These are phyloP conservation scores for Mycena kentingensis DNA, from an alignment of 768 basidiomycete species.

Conservation along the genomic window DNA sequence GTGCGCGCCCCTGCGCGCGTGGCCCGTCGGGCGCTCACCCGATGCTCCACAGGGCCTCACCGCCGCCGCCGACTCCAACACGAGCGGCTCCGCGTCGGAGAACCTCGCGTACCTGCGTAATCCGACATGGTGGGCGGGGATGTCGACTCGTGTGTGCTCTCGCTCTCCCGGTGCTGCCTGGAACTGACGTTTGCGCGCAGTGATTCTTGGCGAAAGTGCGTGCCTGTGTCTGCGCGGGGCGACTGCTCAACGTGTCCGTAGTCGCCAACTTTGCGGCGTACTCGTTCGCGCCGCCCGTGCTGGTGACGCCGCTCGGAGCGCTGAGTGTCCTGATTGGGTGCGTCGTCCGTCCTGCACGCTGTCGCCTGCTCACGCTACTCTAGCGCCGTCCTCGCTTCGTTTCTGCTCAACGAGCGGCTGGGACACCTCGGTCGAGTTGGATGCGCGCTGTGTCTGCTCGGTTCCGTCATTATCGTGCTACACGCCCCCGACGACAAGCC, in stretches of 20 bases:
- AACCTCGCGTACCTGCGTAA: conserved; percentile 85
- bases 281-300: conserved; percentile 94
- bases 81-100: conserved; percentile 71
- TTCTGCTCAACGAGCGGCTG: conserved; percentile 89
- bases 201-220: conserved; percentile 88
- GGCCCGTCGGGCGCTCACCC: background rate
- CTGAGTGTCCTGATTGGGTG: conserved; percentile 96
- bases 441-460: conserved; percentile 80
- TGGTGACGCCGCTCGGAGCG: conserved; percentile 98
- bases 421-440: conserved; percentile 90
- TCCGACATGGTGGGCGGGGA: conserved; percentile 97
- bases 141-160: conserved; percentile 75
- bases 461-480: conserved; percentile 91
- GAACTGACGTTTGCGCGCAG: conserved; percentile 43
- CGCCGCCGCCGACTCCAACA: conserved; percentile 67
- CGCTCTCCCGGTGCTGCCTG: background rate
- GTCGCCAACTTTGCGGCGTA: conserved; percentile 95
- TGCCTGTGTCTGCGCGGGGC: background rate
- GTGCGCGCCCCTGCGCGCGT: conserved; percentile 39
- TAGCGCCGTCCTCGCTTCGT: conserved; percentile 92
- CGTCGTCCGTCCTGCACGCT: conserved; percentile 28
- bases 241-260: conserved; percentile 27
- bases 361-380: conserved; percentile 5
- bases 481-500: conserved; percentile 97
- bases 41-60: conserved; percentile 71